These are phyloP conservation scores for Medicago arabica DNA, from an alignment of 306 rosid species.

Conservation along the genomic window DNA sequence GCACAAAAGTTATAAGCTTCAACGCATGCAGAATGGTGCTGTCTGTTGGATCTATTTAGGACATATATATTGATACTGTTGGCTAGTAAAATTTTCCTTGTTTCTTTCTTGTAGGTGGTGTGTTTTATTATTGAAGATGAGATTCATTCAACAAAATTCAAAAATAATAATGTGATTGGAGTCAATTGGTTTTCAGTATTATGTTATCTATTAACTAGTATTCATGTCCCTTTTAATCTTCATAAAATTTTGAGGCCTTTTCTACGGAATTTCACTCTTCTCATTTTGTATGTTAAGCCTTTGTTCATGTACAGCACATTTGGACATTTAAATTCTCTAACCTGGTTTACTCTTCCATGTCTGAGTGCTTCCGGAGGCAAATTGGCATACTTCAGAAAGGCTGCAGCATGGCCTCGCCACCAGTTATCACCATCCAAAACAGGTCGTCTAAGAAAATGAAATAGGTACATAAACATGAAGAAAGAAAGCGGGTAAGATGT, in stretches of 20 bases:
- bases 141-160: slow-evolving; percentile 2
- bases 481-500: slow-evolving; percentile 27
- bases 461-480: slow-evolving; percentile 30
- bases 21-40: background rate
- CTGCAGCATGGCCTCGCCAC: slow-evolving; percentile 98
- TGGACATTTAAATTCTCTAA: slow-evolving; percentile 45
- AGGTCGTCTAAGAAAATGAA: slow-evolving; percentile 66
- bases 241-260: background rate
- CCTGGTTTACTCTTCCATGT: slow-evolving; percentile 92
- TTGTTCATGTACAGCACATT: slow-evolving; percentile 25
- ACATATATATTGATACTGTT: slow-evolving; percentile 16
- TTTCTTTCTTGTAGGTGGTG: background rate
- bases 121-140: slow-evolving; percentile 20
- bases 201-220: slow-evolving; percentile 7
- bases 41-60: background rate
- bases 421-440: slow-evolving; percentile 89
- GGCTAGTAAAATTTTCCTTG: slow-evolving; percentile 11
- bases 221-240: slow-evolving; percentile 17
- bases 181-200: slow-evolving; percentile 14
- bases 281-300: slow-evolving; percentile 28
- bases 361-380: slow-evolving; percentile 81
- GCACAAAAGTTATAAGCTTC: slow-evolving; percentile 15
- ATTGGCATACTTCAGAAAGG: slow-evolving; percentile 73
- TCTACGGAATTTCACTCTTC: slow-evolving; percentile 14
- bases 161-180: slow-evolving; percentile 16